These are phyloP conservation scores for Volvox africanus DNA, from an alignment of 139 green algal species.

Conservation along the genomic window DNA sequence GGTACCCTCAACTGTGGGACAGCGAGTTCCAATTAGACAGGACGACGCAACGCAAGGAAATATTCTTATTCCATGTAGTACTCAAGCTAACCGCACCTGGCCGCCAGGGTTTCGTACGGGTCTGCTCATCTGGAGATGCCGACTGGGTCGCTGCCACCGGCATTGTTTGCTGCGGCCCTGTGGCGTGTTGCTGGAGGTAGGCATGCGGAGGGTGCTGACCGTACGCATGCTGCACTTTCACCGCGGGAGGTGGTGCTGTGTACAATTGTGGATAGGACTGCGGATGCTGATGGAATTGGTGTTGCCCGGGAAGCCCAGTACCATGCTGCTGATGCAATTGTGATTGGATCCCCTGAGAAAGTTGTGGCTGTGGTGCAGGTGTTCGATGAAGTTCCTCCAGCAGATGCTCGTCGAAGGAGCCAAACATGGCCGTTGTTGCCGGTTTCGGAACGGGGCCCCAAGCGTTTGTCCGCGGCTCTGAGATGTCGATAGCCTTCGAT, in stretches of 20 bases:
- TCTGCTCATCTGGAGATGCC: not conserved
- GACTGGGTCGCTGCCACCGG: not conserved
- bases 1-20: conserved; percentile 38
- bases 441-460: conserved; percentile 38
- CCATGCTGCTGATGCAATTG: not conserved
- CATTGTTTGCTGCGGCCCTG: not conserved
- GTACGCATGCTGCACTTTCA: not conserved
- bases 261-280: not conserved
- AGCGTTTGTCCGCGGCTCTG: conserved; percentile 20
- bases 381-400: conserved; percentile 50
- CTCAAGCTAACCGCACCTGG: conserved; percentile 25
- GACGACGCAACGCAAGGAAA: not conserved
- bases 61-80: too few relatives aligned
- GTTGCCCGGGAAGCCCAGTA: not conserved
- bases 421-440: conserved; percentile 48
- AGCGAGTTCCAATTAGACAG: not conserved
- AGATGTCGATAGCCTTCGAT: conserved; percentile 40
- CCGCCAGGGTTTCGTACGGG: conserved; percentile 30
- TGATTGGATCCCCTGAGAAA: not conserved
- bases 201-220: not conserved
- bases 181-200: not conserved
- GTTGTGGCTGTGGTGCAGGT: not conserved
- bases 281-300: not conserved
- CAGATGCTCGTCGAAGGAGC: conserved; percentile 52
- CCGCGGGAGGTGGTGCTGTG: not conserved